phyloP scores from a whole-genome alignment of 345 rosid species.

The Murraya koenigii region DNA sequence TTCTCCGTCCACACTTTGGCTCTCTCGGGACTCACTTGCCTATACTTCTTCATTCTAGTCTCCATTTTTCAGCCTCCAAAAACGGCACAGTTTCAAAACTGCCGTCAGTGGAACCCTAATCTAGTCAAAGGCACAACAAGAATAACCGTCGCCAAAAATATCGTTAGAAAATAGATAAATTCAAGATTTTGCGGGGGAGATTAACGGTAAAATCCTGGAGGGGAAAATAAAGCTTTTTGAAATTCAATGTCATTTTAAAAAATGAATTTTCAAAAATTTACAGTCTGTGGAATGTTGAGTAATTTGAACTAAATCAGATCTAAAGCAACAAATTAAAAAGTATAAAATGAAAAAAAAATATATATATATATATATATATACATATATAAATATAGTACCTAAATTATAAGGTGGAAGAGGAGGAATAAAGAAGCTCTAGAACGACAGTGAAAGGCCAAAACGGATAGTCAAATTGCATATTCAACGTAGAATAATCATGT shows the following conservation, averaged over 20 bases:
- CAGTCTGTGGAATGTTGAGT: not conserved
- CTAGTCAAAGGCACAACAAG: not conserved
- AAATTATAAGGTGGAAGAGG: not conserved
- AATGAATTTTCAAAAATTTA: not conserved
- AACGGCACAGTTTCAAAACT: not conserved
- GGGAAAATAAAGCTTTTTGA: not conserved
- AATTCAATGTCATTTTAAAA: not conserved
- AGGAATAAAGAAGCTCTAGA: not conserved
- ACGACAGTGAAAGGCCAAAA: not conserved
- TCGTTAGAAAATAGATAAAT: not conserved
- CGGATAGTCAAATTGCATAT: not conserved
- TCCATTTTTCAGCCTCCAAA: slow-evolving; percentile 44
- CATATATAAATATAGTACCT: not conserved
- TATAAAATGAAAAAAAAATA: not conserved
- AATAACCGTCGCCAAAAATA: not conserved
- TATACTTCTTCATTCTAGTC: slow-evolving; percentile 69
- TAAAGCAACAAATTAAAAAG: not conserved
- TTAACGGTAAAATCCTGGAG: not conserved
- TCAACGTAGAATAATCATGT: no score
- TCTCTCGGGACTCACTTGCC: slow-evolving; percentile 90
- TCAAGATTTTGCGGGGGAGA: not conserved
- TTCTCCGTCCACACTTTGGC: slow-evolving; percentile 95
- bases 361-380: no score
- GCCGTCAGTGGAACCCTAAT: slow-evolving; percentile 12
- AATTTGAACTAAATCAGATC: slow-evolving; percentile 7